A percentile compares a stretch with the other conserved stretches of the same genome.
phyloP scores from a whole-genome alignment of 2,329 filamentous ascomycete species.

The Penicillium sp. region DNA sequence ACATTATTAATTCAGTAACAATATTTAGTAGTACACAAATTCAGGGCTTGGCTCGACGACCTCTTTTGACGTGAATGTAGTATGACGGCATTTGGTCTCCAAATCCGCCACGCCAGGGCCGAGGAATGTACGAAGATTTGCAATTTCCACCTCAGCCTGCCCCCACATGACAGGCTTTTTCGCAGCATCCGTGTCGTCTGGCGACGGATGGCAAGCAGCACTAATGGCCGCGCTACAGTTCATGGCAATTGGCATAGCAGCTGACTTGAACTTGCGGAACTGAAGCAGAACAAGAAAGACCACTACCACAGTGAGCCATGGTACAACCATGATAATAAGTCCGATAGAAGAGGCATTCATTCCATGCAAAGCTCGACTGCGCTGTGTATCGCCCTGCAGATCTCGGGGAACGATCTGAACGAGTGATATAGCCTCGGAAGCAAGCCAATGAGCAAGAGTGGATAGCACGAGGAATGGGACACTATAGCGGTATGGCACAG shows the following conservation, averaged over 20 bases:
- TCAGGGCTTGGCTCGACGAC: neutral
- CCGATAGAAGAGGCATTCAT: neutral
- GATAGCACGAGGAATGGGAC: neutral
- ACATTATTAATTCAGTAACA: no score
- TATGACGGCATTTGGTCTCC: neutral
- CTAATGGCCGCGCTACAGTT: neutral
- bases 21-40: neutral
- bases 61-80: neutral
- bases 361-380: neutral
- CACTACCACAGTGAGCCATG: neutral
- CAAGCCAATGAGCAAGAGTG: neutral
- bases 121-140: neutral
- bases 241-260: neutral
- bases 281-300: neutral
- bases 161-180: neutral
- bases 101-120: neutral
- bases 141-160: neutral
- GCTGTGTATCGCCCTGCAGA: neutral
- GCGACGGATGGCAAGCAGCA: neutral
- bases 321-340: neutral
- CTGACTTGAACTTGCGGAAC: neutral
- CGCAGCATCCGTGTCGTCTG: neutral
- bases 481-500: constrained; percentile 43
- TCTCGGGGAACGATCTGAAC: neutral
- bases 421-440: neutral